phyloP scores from a whole-genome alignment of 192 early-diverging fungal genomes.

The Backusella morwellensis region DNA sequence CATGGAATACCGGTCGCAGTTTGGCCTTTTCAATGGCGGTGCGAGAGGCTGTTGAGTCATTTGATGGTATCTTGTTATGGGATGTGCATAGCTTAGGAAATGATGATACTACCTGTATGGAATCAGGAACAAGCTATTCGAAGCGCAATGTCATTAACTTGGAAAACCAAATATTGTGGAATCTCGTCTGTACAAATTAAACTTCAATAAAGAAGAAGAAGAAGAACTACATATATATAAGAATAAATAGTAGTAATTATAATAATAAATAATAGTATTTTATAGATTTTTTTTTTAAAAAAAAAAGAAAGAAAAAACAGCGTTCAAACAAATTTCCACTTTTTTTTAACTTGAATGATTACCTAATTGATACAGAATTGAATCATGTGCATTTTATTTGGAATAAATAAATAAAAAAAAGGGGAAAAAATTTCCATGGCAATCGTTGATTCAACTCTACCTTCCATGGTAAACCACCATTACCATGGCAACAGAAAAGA shows the following conservation, averaged over 20 bases:
- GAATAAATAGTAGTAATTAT: background rate
- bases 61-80: conserved; percentile 22
- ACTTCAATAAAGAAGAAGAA: background rate
- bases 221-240: background rate
- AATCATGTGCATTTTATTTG: too few species aligned
- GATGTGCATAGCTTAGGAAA: conserved; percentile 26
- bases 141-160: conserved; percentile 26
- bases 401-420: too few species aligned
- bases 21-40: conserved; percentile 20
- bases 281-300: background rate
- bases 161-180: conserved; percentile 32
- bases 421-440: too few species aligned
- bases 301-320: background rate
- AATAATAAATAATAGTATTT: background rate
- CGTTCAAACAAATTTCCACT: too few species aligned
- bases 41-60: conserved; percentile 9
- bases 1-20: conserved; percentile 32
- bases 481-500: background rate
- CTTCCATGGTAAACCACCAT: too few species aligned
- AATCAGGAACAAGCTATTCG: conserved; percentile 14
- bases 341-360: too few species aligned
- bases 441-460: too few species aligned
- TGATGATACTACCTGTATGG: conserved; percentile 19
- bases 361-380: too few species aligned
- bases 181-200: conserved; percentile 14